A percentile compares a stretch with the other conserved stretches of the same genome.
phyloP scores from a whole-genome alignment of 306 rosid species.

The Corylus americana region DNA sequence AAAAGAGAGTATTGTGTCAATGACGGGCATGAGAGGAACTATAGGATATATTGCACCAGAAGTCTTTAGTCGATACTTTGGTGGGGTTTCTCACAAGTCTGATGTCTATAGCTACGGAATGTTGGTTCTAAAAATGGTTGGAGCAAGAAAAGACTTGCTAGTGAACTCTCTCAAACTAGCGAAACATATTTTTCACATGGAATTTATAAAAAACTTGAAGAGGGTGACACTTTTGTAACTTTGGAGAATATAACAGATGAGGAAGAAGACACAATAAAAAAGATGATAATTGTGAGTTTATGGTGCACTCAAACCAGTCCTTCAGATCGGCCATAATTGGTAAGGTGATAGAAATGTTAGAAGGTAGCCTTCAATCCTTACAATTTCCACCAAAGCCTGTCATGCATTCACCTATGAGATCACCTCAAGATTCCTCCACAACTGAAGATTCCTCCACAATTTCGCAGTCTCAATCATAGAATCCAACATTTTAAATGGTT shows the following conservation, averaged over 20 bases:
- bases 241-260: neutral
- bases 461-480: neutral
- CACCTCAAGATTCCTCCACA: slow-evolving; percentile 1
- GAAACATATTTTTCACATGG: slow-evolving; percentile 30
- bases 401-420: slow-evolving; percentile 18
- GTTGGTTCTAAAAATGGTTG: slow-evolving; percentile 39
- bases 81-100: slow-evolving; percentile 32
- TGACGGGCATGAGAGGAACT: slow-evolving; percentile 34
- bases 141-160: slow-evolving; percentile 29
- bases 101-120: slow-evolving; percentile 48
- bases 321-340: slow-evolving; percentile 33
- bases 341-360: slow-evolving; percentile 42
- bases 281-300: slow-evolving; percentile 33
- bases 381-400: slow-evolving; percentile 41
- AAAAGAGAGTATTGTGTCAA: slow-evolving; percentile 37
- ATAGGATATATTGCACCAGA: slow-evolving; percentile 37
- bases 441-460: too few relatives aligned
- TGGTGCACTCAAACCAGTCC: slow-evolving; percentile 44
- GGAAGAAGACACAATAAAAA: slow-evolving; percentile 28
- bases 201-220: slow-evolving; percentile 33
- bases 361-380: slow-evolving; percentile 25
- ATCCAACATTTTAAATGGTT: neutral
- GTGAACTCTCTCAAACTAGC: neutral
- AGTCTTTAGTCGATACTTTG: slow-evolving; percentile 25
- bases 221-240: neutral